Conservation (phyloP, 305 asterid genomes). For the Fraxinus dipetala region DNA sequence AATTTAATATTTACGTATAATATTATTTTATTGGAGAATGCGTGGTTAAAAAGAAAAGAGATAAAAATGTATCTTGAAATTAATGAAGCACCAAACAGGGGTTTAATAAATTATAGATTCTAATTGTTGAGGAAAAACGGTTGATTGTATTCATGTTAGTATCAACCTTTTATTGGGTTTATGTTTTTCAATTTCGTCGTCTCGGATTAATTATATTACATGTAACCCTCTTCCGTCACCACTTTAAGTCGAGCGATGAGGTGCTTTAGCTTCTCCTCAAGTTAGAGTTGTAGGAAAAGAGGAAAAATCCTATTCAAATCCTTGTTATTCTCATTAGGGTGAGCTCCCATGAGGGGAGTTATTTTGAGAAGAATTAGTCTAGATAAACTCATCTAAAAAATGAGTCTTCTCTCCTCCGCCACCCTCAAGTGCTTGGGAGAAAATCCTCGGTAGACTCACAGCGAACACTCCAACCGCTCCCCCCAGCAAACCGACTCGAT, state of each 20-base stretch:
- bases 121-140: not conserved
- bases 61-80: no score
- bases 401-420: not conserved
- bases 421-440: not conserved
- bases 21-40: no score
- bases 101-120: not conserved
- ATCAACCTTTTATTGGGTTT: not conserved
- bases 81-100: no score
- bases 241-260: not conserved
- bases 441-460: not conserved
- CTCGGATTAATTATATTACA: not conserved
- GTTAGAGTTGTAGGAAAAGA: not conserved
- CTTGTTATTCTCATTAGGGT: not conserved
- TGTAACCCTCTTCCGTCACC: not conserved
- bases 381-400: not conserved
- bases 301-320: not conserved
- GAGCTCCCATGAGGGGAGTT: not conserved
- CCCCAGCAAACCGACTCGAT: not conserved
- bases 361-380: not conserved
- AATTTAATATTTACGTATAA: no score
- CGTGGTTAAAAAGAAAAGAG: no score
- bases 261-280: not conserved
- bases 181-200: constrained; percentile 3
- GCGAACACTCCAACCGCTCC: not conserved
- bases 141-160: constrained; percentile 22